phyloP scores from a whole-genome alignment of 768 basidiomycete species.

The Trichaptum fuscoviolaceum region DNA sequence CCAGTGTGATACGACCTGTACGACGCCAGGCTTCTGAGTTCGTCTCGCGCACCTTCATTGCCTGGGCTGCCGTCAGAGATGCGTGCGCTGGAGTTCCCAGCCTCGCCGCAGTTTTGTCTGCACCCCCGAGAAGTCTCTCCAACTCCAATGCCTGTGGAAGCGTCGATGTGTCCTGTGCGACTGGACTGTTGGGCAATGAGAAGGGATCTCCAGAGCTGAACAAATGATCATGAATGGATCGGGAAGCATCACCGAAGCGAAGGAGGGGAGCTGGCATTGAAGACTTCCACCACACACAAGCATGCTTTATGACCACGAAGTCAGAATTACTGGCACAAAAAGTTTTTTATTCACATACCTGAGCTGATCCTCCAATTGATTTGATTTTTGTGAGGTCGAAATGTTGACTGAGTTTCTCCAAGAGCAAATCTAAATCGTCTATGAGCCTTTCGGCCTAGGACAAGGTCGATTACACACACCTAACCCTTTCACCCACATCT shows the following conservation, averaged over 20 bases:
- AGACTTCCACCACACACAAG: constrained; percentile 82
- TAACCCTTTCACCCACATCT: constrained; percentile 87
- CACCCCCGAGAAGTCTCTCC: constrained; percentile 71
- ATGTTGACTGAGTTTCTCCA: constrained; percentile 67
- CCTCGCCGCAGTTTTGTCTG: constrained; percentile 70
- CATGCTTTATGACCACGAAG: constrained; percentile 36
- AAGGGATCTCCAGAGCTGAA: constrained; percentile 48
- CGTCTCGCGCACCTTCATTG: constrained; percentile 71
- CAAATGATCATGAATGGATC: constrained; percentile 58
- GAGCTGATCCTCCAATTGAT: constrained; percentile 73
- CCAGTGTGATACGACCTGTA: constrained; percentile 74
- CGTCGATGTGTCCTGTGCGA: constrained; percentile 75
- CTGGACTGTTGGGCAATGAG: constrained; percentile 68
- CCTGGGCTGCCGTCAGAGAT: constrained; percentile 68
- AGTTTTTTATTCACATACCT: constrained; percentile 38
- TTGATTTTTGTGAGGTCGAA: constrained; percentile 69
- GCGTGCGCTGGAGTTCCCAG: constrained; percentile 71
- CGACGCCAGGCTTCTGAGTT: constrained; percentile 78
- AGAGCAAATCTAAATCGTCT: constrained; percentile 54
- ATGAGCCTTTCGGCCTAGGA: constrained; percentile 9
- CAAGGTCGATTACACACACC: constrained; percentile 68
- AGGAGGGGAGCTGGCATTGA: constrained; percentile 65
- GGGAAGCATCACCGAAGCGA: constrained; percentile 64
- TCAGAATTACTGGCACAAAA: background rate
- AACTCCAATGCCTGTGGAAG: constrained; percentile 73